These are phyloP conservation scores for Mortierella sp. DNA, from an alignment of 371 early-diverging fungal species.

Conservation along the genomic window DNA sequence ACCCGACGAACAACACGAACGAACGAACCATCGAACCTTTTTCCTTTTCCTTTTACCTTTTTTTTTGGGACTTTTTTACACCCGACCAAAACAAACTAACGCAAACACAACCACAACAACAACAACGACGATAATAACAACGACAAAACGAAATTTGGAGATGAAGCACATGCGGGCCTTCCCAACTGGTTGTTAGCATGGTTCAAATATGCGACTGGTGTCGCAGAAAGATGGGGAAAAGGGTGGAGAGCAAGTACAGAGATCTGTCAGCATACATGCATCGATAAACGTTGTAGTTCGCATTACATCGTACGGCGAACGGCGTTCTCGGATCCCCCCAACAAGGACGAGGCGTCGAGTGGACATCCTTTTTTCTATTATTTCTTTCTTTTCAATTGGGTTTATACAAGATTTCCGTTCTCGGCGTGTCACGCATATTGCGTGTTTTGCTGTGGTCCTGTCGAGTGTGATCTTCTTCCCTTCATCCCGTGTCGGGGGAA, in stretches of 20 bases:
- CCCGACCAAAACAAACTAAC: not conserved
- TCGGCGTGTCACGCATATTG: not conserved
- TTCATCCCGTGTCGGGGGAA: not conserved
- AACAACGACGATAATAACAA: not conserved
- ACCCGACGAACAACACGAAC: not conserved
- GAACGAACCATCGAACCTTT: not conserved
- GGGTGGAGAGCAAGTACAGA: not conserved
- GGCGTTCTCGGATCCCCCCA: not conserved
- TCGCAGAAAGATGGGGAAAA: not conserved
- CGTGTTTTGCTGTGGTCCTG: slow-evolving; percentile 8
- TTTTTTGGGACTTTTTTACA: not conserved
- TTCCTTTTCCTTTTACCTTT: not conserved
- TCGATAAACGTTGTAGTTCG: not conserved
- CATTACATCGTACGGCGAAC: not conserved
- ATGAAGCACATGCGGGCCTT: not conserved
- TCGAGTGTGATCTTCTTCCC: not conserved
- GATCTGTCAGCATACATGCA: not conserved
- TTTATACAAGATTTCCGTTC: not conserved
- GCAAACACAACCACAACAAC: not conserved
- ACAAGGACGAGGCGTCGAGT: not conserved
- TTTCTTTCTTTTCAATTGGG: not conserved
- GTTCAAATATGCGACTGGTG: not conserved
- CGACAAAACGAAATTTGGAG: not conserved
- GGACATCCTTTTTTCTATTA: not conserved
- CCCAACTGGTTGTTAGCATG: not conserved